These are phyloP conservation scores for Allantophomopsis lycopodina DNA, from an alignment of 2,329 filamentous ascomycete genomes.

Conservation along the genomic window DNA sequence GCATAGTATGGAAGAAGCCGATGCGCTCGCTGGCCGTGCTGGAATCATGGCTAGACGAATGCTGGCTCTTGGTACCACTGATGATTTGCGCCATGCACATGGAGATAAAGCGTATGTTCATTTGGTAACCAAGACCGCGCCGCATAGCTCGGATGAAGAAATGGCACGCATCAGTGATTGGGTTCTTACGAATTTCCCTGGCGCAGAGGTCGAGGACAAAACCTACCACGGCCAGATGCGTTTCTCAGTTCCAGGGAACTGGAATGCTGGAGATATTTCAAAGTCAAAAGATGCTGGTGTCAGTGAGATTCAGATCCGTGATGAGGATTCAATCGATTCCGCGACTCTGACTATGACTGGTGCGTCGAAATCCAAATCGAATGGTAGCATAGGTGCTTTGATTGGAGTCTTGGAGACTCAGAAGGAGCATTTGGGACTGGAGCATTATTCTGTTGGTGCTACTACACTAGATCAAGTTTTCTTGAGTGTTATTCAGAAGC, in stretches of 20 bases:
- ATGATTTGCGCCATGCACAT: constrained; percentile 58
- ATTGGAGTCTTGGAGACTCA: constrained; percentile 63
- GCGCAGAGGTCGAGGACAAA: constrained; percentile 56
- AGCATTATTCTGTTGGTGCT: constrained; percentile 77
- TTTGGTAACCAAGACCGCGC: constrained; percentile 61
- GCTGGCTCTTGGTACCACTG: constrained; percentile 69
- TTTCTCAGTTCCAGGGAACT: constrained; percentile 55
- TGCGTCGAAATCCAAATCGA: not conserved
- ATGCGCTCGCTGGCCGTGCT: constrained; percentile 69
- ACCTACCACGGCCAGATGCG: constrained; percentile 77
- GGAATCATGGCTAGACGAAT: constrained; percentile 79
- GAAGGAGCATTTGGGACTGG: constrained; percentile 54
- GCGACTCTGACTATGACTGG: constrained; percentile 1
- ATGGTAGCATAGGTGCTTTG: constrained; percentile 42
- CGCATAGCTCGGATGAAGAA: constrained; percentile 55
- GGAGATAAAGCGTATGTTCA: constrained; percentile 74
- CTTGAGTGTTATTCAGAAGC: constrained; percentile 66
- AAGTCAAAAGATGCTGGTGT: constrained; percentile 3
- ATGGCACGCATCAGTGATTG: constrained; percentile 54
- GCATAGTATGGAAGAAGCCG: constrained; percentile 91
- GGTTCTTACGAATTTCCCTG: constrained; percentile 46
- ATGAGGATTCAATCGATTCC: not conserved
- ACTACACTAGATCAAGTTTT: constrained; percentile 90
- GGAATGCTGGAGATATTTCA: not conserved
- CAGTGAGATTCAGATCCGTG: constrained; percentile 8